Conservation (phyloP, 2,329 filamentous ascomycete genomes). For the Fusarium circinatum region DNA sequence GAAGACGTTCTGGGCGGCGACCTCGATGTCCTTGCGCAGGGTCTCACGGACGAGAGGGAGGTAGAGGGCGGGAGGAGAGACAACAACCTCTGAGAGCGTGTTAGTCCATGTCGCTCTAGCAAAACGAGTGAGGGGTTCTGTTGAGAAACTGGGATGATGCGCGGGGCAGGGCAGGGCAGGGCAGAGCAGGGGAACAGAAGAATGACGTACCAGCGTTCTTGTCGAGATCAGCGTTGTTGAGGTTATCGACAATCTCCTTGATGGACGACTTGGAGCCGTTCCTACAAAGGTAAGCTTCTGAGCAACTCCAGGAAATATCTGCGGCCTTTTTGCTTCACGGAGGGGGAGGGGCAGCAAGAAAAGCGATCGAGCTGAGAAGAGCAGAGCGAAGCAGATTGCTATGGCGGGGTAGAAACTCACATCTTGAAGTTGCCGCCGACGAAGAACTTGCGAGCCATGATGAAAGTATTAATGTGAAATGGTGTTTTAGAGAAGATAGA, state of each 20-base stretch:
- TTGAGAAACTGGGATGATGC: constrained; percentile 9
- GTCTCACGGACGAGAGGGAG: constrained; percentile 86
- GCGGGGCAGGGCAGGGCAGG: neutral
- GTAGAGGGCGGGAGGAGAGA: constrained; percentile 91
- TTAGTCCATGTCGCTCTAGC: constrained; percentile 5
- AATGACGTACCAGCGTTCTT: constrained; percentile 72
- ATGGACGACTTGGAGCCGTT: constrained; percentile 93
- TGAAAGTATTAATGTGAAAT: constrained; percentile 55
- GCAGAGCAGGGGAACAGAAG: constrained; percentile 1
- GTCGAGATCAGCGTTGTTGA: constrained; percentile 88
- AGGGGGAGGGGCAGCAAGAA: constrained; percentile 25
- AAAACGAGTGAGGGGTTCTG: constrained; percentile 18
- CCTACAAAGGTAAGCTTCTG: constrained; percentile 61
- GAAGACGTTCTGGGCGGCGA: constrained; percentile 96
- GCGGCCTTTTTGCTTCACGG: constrained; percentile 45
- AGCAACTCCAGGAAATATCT: constrained; percentile 23
- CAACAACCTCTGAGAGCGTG: constrained; percentile 80
- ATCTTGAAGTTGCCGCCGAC: constrained; percentile 99
- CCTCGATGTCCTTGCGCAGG: constrained; percentile 79
- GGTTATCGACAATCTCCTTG: constrained; percentile 87
- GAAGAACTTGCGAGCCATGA: constrained; percentile 95
- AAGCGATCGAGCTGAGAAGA: constrained; percentile 6
- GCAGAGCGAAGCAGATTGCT: constrained; percentile 8
- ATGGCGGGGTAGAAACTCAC: constrained; percentile 63
- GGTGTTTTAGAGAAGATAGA: neutral